These are phyloP conservation scores for Fusarium sublunatum DNA, from an alignment of 2,329 filamentous ascomycete genomes.

Conservation along the genomic window DNA sequence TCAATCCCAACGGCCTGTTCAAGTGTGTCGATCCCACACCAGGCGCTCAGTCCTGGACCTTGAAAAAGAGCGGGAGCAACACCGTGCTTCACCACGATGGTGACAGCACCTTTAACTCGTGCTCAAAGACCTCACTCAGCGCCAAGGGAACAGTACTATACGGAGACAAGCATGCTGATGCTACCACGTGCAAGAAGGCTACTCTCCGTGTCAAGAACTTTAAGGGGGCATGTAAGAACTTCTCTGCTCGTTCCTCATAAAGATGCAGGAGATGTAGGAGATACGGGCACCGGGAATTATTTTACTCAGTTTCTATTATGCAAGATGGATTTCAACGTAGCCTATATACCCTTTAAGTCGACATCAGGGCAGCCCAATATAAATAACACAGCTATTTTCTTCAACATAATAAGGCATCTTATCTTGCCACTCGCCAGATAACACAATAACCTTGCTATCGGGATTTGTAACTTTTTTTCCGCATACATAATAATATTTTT, in stretches of 20 bases:
- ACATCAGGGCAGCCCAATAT: too few relatives aligned
- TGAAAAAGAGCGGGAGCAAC: conserved; percentile 38
- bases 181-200: conserved; percentile 40
- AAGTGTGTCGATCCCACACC: conserved; percentile 51
- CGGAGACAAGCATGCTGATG: conserved; percentile 28
- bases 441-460: too few relatives aligned
- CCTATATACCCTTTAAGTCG: too few relatives aligned
- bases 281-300: too few relatives aligned
- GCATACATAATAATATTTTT: too few relatives aligned
- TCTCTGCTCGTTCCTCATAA: conserved; percentile 17
- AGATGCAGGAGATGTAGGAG: too few relatives aligned
- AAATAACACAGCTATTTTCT: too few relatives aligned
- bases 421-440: too few relatives aligned
- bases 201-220: conserved; percentile 44
- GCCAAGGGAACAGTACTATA: conserved; percentile 42
- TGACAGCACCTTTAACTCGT: conserved; percentile 42
- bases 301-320: too few relatives aligned
- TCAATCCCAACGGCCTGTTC: conserved; percentile 42
- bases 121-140: conserved; percentile 34
- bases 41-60: conserved; percentile 46
- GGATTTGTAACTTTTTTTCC: too few relatives aligned
- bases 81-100: conserved; percentile 44
- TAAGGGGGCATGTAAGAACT: conserved; percentile 44
- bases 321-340: too few relatives aligned
- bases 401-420: too few relatives aligned